A percentile compares a stretch with the other conserved stretches of the same genome.
Evolutionary conservation across 805 yeast genomes (phyloP).

Genomic region (Barnettozyma californica): DNA sequence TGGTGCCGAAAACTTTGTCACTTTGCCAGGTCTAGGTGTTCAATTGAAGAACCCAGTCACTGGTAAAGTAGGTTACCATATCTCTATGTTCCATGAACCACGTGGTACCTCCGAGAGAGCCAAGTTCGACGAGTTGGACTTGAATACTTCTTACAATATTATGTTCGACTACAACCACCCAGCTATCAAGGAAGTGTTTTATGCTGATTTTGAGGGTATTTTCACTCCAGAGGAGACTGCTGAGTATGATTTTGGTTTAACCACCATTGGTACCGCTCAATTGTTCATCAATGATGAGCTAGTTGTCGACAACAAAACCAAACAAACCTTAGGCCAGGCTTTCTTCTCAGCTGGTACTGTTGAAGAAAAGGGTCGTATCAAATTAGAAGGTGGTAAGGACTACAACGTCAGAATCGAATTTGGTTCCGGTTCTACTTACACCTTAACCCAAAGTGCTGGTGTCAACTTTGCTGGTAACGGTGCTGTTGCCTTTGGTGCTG

Average conservation of each 20-base stretch:
- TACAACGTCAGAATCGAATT: slow-evolving; percentile 45
- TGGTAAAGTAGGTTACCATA: slow-evolving; percentile 23
- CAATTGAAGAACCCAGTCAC: slow-evolving; percentile 20
- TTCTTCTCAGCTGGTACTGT: slow-evolving; percentile 55
- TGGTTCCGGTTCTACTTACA: slow-evolving; percentile 43
- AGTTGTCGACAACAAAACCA: slow-evolving; percentile 50
- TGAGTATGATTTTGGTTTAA: slow-evolving; percentile 45
- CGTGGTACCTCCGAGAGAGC: slow-evolving; percentile 18
- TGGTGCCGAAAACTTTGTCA: slow-evolving; percentile 34
- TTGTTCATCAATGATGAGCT: slow-evolving; percentile 47
- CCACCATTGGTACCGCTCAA: slow-evolving; percentile 52
- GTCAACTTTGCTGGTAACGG: slow-evolving; percentile 31
- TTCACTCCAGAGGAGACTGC: slow-evolving; percentile 45
- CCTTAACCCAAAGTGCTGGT: slow-evolving; percentile 10
- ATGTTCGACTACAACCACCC: slow-evolving; percentile 28
- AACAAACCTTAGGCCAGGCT: slow-evolving; percentile 43
- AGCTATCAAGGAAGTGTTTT: slow-evolving; percentile 28
- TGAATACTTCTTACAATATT: slow-evolving; percentile 19
- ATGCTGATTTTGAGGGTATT: slow-evolving; percentile 41
- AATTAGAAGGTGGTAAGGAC: slow-evolving; percentile 37
- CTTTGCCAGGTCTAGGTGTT: slow-evolving; percentile 31
- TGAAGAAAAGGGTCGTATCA: slow-evolving; percentile 38
- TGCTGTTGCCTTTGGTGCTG: slow-evolving; percentile 31
- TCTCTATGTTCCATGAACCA: slow-evolving; percentile 26
- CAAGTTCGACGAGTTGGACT: slow-evolving; percentile 26